Evolutionary conservation across 2,329 filamentous ascomycete genomes (phyloP), one percentile per base, ranked within the genome.

Genomic region (Fusarium coffeatum): DNA sequence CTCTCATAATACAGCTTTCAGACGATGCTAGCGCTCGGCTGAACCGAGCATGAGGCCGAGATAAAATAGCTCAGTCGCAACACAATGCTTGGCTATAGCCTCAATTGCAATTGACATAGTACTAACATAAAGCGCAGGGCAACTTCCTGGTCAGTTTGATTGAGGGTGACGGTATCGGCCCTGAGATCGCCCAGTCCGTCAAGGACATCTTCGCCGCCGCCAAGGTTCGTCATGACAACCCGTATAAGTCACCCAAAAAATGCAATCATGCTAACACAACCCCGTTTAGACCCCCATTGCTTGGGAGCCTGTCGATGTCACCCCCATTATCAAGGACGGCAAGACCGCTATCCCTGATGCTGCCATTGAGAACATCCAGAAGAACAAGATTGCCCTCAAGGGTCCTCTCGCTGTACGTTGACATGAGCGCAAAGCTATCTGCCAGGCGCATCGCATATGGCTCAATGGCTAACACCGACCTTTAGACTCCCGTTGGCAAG

Each of bases 121-220:
- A 59, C 76, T 79, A 69, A 79, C 62, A 64, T 61, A 16, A 40
- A 47, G 43, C 73, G 65, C 77, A 97, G 93, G 96, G 96, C 79
- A 96, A 96, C 83, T 99, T 92, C 88, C 92, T 93, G 62, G 96
- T 99, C 78, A 95, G 93, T 77, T 87, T 99, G 84, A 99, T 99
- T 74, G 97, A 99, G 88, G 96, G 97, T 84, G 97, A 99, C 80
- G 96, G 96, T 81, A 99, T 99, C 81, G 96, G 96, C 68, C 96
- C 96, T 72, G 95, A 99, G 86, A 99, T 99, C 80, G 90, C 96
- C 73, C 91, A 97, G 84, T 97, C 96, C 53, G 94, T 99, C 79
- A 99, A 98, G 90, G 93, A 98, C 83, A 99, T 99, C 84, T 99
- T 98, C 86, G 88, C 90, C 78, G 96, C 96, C 77, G 96, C 96